Evolutionary conservation across 495 filamentous ascomycete species (phyloP), one percentile per base, ranked within the genome.

Genomic region (Neurospora sp.): DNA sequence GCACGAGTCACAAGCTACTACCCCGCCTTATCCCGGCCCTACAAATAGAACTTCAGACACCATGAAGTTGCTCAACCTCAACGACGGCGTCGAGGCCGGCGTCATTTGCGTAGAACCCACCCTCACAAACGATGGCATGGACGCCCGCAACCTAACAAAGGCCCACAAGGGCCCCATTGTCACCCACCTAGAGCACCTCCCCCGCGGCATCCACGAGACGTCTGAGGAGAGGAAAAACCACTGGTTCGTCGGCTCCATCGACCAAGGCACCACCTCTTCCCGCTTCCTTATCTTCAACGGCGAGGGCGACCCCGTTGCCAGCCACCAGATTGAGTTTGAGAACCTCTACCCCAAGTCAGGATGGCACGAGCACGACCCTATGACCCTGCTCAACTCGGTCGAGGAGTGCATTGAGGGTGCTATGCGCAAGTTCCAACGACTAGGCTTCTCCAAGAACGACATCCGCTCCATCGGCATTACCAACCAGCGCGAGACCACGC

Each of bases 341-440:
- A 94, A 97, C 76, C 89, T 92, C 61, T 96, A 97, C 81, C 93
- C 94, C 27, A 85, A 94, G 74, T 90, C 95, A 76, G 94, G 95
- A 79, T 97, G 94, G 94, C 92, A 97, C 79, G 95, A 98, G 80
- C 95, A 98, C 78, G 92, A 97, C 76, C 93, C 95, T 8, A 81
- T 88, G 59, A 93, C 95, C 77, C 83, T 98, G 69, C 83, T 97
- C 27, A 82, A 83, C 69, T 94, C 93, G 5, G 94, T 96, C 17
- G 89, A 92, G 76, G 86, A 87, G 68, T 98, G 95, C 83, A 94
- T 97, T 71, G 92, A 96, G 73, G 87, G 89, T 75, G 93, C 94
- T 1, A 90, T 91, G 77, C 87, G 89, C 76, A 81, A 88, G 37
- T 97, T 97, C 82, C 79, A 88, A 20, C 85, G 87, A 48, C 82